These are phyloP conservation scores for Chalara sp. DNA, from an alignment of 2,329 filamentous ascomycete genomes.

Conservation along the genomic window DNA sequence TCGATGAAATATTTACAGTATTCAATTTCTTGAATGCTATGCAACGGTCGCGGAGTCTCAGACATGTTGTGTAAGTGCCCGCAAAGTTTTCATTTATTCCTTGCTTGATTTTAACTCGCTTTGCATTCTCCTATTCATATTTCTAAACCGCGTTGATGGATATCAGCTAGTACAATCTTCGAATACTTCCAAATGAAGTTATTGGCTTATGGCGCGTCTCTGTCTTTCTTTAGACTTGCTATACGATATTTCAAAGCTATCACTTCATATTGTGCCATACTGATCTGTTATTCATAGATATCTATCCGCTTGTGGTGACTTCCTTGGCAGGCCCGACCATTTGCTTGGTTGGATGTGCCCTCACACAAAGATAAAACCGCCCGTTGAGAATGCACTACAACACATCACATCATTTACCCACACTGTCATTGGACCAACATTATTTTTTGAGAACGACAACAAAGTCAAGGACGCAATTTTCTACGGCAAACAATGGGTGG, in stretches of 20 bases:
- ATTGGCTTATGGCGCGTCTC: no score
- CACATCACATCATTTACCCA: not conserved
- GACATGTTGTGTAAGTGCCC: not conserved
- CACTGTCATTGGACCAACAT: conserved; percentile 1
- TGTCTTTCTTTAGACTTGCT: no score
- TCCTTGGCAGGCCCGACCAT: not conserved
- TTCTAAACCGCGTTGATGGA: no score
- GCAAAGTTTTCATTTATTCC: no score
- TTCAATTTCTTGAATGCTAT: conserved; percentile 1
- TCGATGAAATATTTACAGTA: conserved; percentile 2
- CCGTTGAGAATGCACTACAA: not conserved
- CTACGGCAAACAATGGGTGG: not conserved
- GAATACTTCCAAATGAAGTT: no score
- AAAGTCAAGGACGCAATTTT: not conserved
- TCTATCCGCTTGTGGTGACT: not conserved
- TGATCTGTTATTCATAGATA: no score
- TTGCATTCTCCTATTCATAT: no score
- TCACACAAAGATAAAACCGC: not conserved
- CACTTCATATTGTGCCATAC: no score
- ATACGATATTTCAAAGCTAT: no score
- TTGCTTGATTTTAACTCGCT: not conserved
- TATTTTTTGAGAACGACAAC: conserved; percentile 2
- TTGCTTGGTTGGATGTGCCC: not conserved
- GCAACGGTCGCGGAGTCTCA: not conserved
- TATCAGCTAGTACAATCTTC: no score